Evolutionary conservation across 306 rosid species (phyloP).

Genomic region (Cicer pinnatifidum): DNA sequence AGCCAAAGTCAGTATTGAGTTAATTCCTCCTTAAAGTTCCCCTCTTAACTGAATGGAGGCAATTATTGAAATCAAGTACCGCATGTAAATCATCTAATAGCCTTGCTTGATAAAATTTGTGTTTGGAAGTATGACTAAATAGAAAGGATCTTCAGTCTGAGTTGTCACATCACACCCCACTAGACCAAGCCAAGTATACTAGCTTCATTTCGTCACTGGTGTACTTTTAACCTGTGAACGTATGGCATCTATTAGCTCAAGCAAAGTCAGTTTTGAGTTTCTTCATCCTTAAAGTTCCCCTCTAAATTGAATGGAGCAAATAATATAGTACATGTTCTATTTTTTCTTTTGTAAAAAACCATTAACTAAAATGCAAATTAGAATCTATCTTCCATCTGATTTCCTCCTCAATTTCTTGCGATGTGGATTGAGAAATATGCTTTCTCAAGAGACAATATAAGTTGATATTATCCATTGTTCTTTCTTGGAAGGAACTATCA

Average conservation of each 20-base stretch:
- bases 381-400: no score
- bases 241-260: conserved; percentile 27
- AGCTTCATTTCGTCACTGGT: conserved; percentile 20
- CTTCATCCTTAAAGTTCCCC: conserved; percentile 11
- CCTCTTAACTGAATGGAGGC: conserved; percentile 28
- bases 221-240: conserved; percentile 24
- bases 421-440: conserved; percentile 12
- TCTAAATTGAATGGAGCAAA: conserved; percentile 13
- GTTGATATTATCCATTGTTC: no score
- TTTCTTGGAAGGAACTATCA: no score
- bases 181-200: conserved; percentile 15
- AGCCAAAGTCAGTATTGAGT: conserved; percentile 14
- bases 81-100: background rate
- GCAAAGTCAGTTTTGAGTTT: conserved; percentile 11
- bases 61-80: background rate
- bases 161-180: conserved; percentile 3
- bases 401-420: no score
- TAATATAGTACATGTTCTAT: background rate
- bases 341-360: no score
- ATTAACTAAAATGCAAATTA: no score
- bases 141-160: conserved; percentile 3
- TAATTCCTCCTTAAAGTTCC: conserved; percentile 3
- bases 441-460: background rate
- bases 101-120: conserved; percentile 4
- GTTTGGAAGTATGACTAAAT: conserved; percentile 19